Base-by-base conservation (phyloP, 805 yeast genomes). In the Saccharomycopsis microspora region DNA sequence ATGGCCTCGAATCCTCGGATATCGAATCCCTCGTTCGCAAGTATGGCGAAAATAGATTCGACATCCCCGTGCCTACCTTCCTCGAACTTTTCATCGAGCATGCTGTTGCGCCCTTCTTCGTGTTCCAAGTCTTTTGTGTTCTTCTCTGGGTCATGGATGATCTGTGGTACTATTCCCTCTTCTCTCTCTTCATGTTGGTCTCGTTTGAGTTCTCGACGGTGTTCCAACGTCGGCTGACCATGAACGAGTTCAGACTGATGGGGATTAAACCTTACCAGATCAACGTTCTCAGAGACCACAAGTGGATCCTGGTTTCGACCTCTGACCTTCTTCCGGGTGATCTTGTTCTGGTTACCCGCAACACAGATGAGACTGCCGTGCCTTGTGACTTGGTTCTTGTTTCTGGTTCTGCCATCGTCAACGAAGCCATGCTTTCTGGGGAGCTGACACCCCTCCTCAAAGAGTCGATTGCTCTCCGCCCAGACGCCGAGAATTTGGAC, bases 401-500 rank as follows among this genome's bases (percentile, higher is more conserved):
- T 45, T 89, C 82, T 58, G 98, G 98, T 45, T 75, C 95, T 19
- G 93, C 95, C 55, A 93, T 93, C 60, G 95, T 93, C 42, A 93
- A 93, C 62, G 98, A 93, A 72, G 98, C 98, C 29, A 93, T 93
- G 98, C 79, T 93, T 48, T 86, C 96, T 4, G 98, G 98, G 64
- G 98, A 93, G 69, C 88, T 97, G 4, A 93, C 98, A 41, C 98
- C 98, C 5, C 71, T 93, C 57, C 77, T 93, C 61, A 93, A 93
- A 61, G 98, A 93, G 66, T 85, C 96, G 2, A 77, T 89, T 55
- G 79, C 78, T 55, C 75, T 85, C 56, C 85, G 98, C 67, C 94
- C 95, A 31, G 66, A 70, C 33, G 65, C 72, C 19, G 96, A 85
- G 48, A 56, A 55, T 5, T 69, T 88, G 55, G 85, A 85, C 54